Conservation (phyloP, 331 rosid genomes). For the Arachis monticola region DNA sequence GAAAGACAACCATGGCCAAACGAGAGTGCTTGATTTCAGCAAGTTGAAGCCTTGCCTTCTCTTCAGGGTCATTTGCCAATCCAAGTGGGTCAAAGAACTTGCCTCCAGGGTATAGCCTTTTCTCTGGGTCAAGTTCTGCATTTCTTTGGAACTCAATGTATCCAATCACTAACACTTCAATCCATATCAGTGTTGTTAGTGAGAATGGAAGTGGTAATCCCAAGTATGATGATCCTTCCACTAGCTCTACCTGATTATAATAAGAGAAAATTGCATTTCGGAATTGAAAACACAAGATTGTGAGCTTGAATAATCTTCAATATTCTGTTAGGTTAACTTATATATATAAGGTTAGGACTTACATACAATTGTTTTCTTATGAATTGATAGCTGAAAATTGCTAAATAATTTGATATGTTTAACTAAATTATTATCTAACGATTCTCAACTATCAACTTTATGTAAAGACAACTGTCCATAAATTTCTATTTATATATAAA, state of each 20-base stretch:
- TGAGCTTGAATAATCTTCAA: too few relatives aligned
- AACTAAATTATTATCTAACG: too few relatives aligned
- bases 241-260: slow-evolving; percentile 77
- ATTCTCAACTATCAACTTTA: too few relatives aligned
- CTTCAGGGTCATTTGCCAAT: slow-evolving; percentile 77
- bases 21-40: slow-evolving; percentile 98
- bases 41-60: slow-evolving; percentile 73
- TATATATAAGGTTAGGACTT: too few relatives aligned
- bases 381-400: too few relatives aligned
- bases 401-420: too few relatives aligned
- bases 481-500: too few relatives aligned
- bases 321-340: too few relatives aligned
- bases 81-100: slow-evolving; percentile 91
- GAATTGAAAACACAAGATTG: too few relatives aligned
- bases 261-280: not conserved
- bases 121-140: slow-evolving; percentile 92
- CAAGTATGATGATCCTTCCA: slow-evolving; percentile 90
- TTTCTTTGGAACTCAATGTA: slow-evolving; percentile 97
- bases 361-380: too few relatives aligned
- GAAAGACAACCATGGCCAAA: slow-evolving; percentile 93
- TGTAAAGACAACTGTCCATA: too few relatives aligned
- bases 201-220: slow-evolving; percentile 95
- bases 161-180: slow-evolving; percentile 85
- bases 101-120: slow-evolving; percentile 95
- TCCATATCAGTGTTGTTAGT: slow-evolving; percentile 82